Conservation (phyloP, 495 filamentous ascomycete genomes). For the Penicillium simplicissimum region DNA sequence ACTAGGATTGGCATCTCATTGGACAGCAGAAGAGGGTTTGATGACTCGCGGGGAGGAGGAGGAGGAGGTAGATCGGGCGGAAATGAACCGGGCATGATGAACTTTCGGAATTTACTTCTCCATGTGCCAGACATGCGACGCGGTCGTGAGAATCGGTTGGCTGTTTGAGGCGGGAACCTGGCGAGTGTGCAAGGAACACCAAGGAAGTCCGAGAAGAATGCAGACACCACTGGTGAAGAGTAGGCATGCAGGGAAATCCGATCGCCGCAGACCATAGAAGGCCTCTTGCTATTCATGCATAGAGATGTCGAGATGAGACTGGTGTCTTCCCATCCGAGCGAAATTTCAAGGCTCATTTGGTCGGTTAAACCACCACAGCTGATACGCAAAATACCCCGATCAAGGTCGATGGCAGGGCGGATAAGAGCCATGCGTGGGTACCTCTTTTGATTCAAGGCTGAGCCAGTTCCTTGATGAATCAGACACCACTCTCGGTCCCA, state of each 20-base stretch:
- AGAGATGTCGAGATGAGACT: constrained; percentile 46
- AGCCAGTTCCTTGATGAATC: constrained; percentile 76
- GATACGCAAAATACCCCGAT: constrained; percentile 54
- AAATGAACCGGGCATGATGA: constrained; percentile 57
- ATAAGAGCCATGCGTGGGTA: constrained; percentile 84
- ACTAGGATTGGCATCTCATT: constrained; percentile 92
- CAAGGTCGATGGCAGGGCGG: constrained; percentile 66
- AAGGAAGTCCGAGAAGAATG: constrained; percentile 72
- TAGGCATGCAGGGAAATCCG: constrained; percentile 69
- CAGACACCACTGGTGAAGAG: constrained; percentile 57
- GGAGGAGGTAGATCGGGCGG: constrained; percentile 53
- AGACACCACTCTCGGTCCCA: constrained; percentile 97
- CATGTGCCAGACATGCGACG: constrained; percentile 15
- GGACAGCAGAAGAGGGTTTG: constrained; percentile 70
- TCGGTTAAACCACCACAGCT: constrained; percentile 33
- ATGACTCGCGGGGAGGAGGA: constrained; percentile 40
- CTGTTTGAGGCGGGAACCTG: constrained; percentile 66
- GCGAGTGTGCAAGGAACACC: constrained; percentile 79
- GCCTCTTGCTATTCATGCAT: constrained; percentile 33
- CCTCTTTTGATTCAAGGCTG: constrained; percentile 77
- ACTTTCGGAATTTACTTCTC: constrained; percentile 37
- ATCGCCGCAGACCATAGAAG: constrained; percentile 77
- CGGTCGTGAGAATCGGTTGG: constrained; percentile 62
- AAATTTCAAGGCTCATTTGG: constrained; percentile 47
- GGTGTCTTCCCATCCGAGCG: constrained; percentile 61